Evolutionary conservation across 2,329 filamentous ascomycete species (phyloP), one percentile per base, ranked within the genome.

Genomic region (Fonsecaea pedrosoi): DNA sequence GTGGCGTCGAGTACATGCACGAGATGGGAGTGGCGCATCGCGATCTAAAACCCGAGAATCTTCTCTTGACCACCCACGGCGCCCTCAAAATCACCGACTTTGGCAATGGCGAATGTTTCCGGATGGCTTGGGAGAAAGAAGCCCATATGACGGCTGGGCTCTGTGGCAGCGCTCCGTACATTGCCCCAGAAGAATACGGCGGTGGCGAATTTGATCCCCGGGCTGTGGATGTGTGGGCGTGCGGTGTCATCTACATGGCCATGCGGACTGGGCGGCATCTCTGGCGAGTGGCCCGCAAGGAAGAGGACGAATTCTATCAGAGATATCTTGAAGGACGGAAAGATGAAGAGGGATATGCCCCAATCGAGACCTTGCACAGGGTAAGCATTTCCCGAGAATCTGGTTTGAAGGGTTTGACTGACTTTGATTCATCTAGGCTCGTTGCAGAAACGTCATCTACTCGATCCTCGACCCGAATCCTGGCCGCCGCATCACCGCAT

Each of bases 71-170:
- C 3, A 95, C 92, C 0, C 92, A 94, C 71, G 95, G 95, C 65
- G 92, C 89, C 13, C 87, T 99, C 73, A 99, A 99, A 77, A 99
- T 99, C 71, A 98, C 95, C 34, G 95, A 99, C 78, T 99, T 99
- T 74, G 95, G 95, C 69, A 99, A 99, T 74, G 95, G 95, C 75
- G 95, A 99, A 80, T 99, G 95, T 80, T 99, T 99, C 86, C 90
- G 95, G 64, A 98, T 98, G 94, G 95, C 95, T 1, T 99, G 95
- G 95, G 95, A 99, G 79, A 95, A 93, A 62, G 94, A 98, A 78
- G 91, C 95, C 21, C 95, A 98, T 79, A 97, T 98, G 94, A 97
- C 96, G 3, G 94, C 93, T 48, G 95, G 95, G 53, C 88, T 99
- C 12, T 99, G 95, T 78, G 95, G 95, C 48, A 97, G 94, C 13